phyloP scores from a whole-genome alignment of 257 asterid genomes.

The Nyctanthes arbortristis region DNA sequence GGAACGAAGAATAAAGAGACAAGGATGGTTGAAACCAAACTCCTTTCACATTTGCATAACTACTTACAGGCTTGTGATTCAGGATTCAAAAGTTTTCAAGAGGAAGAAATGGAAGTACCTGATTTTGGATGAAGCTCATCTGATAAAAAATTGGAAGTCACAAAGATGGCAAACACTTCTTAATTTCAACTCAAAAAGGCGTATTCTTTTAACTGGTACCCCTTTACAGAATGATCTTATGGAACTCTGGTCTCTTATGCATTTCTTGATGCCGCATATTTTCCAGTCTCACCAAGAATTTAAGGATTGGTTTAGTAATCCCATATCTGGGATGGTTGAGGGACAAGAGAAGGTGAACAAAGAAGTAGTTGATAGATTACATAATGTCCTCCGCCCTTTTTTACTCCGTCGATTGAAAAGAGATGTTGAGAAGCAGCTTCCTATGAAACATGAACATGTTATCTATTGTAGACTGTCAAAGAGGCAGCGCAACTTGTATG shows the following conservation, averaged over 20 bases:
- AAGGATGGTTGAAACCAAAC: conserved; percentile 97
- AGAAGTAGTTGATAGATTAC: conserved; percentile 96
- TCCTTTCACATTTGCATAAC: conserved; percentile 95
- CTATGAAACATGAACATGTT: conserved; percentile 84
- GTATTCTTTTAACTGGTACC: conserved; percentile 95
- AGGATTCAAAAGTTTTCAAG: conserved; percentile 95
- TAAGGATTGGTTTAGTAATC: conserved; percentile 98
- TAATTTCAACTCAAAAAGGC: conserved; percentile 96
- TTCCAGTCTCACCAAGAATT: conserved; percentile 99
- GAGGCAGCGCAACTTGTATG: conserved; percentile 96
- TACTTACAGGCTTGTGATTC: conserved; percentile 95
- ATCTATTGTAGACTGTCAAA: conserved; percentile 90
- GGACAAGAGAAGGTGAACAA: conserved; percentile 97
- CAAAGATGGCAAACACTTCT: conserved; percentile 99
- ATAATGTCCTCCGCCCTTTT: conserved; percentile 98
- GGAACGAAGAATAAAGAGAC: conserved; percentile 91
- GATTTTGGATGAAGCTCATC: conserved; percentile 97
- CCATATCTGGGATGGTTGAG: conserved; percentile 97
- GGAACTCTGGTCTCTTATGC: conserved; percentile 99
- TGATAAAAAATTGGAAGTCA: conserved; percentile 98
- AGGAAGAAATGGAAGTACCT: conserved; percentile 98
- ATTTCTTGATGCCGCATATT: conserved; percentile 98
- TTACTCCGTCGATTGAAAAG: conserved; percentile 93
- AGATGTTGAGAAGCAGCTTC: conserved; percentile 99
- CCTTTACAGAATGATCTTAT: conserved; percentile 98